A percentile compares a stretch with the other conserved stretches of the same genome.
Evolutionary conservation across 176 grass and related monocot species (phyloP).

Genomic region (Chrysopogon serrulatus): DNA sequence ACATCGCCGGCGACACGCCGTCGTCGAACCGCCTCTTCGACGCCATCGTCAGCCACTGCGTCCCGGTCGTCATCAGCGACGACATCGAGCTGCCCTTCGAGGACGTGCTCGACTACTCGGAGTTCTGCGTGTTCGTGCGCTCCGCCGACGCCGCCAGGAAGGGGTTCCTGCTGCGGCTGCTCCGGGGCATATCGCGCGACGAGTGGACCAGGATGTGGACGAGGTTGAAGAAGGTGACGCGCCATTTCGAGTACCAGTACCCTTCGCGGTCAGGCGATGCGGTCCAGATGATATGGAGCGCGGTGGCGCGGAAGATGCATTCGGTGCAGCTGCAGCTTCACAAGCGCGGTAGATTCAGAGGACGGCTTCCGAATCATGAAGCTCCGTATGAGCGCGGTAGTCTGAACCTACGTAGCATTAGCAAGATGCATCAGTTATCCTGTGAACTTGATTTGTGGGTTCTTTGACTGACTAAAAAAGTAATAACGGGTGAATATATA

Average conservation of each 20-base stretch:
- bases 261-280: conserved; percentile 52
- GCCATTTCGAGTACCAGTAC: conserved; percentile 74
- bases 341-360: conserved; percentile 39
- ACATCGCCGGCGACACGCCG: conserved; percentile 79
- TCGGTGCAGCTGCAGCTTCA: conserved; percentile 58
- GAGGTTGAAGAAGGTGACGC: conserved; percentile 54
- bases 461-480: too few relatives aligned
- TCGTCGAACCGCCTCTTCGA: conserved; percentile 93
- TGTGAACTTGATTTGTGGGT: too few relatives aligned
- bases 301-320: conserved; percentile 64
- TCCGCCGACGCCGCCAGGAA: conserved; percentile 40
- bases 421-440: background rate
- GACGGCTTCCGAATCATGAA: conserved; percentile 28
- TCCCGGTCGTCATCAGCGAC: conserved; percentile 75
- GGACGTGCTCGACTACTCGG: conserved; percentile 81
- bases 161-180: conserved; percentile 40
- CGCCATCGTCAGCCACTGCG: conserved; percentile 74
- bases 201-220: conserved; percentile 69
- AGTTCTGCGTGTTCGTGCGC: conserved; percentile 85
- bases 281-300: conserved; percentile 84
- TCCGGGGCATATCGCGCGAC: conserved; percentile 29
- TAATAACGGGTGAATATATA: too few relatives aligned
- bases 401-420: background rate
- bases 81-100: conserved; percentile 86
- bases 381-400: background rate